These are phyloP conservation scores for Silene conica DNA, from an alignment of 148 eudicot species.

Conservation along the genomic window DNA sequence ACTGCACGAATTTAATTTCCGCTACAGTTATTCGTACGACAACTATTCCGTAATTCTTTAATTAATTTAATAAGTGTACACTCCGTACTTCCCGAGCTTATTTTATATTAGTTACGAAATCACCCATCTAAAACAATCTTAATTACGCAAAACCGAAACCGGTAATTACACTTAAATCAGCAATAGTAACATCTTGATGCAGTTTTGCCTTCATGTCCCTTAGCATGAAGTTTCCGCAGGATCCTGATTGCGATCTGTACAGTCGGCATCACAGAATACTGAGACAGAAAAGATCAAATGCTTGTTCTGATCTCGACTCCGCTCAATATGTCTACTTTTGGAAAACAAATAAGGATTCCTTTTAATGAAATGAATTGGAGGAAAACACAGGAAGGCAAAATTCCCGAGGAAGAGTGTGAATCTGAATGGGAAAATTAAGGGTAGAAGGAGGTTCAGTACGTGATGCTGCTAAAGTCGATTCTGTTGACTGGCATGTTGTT, in stretches of 20 bases:
- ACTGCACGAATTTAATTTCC: no score
- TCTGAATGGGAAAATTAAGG: conserved; percentile 25
- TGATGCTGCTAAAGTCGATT: conserved; percentile 23
- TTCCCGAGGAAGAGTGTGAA: neutral
- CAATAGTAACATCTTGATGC: conserved; percentile 13
- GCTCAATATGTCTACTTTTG: neutral
- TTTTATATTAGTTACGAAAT: no score
- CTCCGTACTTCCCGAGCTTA: no score
- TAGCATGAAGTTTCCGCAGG: conserved; percentile 30
- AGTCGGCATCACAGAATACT: conserved; percentile 23
- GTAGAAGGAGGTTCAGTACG: conserved; percentile 1
- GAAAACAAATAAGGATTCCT: neutral
- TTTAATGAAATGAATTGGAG: neutral
- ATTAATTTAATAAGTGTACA: no score
- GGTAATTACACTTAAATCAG: no score
- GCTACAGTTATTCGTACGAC: no score
- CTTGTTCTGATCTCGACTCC: neutral
- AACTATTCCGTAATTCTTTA: no score
- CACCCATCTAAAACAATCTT: no score
- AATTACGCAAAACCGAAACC: no score
- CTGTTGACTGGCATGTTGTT: conserved; percentile 40
- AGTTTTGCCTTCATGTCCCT: conserved; percentile 44
- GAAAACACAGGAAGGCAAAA: conserved; percentile 1
- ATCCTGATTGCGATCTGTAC: conserved; percentile 8
- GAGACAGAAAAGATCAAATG: conserved; percentile 18